A percentile compares a stretch with the other conserved stretches of the same genome.
phyloP scores from a whole-genome alignment of 2,329 filamentous ascomycete genomes.

The Fusarium sp. region DNA sequence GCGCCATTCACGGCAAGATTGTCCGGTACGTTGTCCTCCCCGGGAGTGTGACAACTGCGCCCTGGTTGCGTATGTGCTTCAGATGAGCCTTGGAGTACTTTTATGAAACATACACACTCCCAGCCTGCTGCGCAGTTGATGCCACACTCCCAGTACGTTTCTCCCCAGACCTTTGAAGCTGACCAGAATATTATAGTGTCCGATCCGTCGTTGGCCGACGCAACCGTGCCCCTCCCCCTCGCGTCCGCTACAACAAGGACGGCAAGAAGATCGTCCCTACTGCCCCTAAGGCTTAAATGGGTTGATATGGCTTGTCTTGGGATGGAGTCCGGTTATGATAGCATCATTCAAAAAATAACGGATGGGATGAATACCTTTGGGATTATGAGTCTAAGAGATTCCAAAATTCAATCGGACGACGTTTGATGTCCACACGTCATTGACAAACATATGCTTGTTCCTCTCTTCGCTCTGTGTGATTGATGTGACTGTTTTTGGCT shows the following conservation, averaged over 20 bases:
- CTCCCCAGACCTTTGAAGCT: conserved; percentile 42
- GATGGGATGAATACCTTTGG: conserved; percentile 50
- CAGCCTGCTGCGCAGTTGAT: conserved; percentile 24
- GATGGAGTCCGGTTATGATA: conserved; percentile 53
- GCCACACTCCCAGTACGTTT: conserved; percentile 40
- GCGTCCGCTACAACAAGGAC: conserved; percentile 99
- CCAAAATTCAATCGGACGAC: conserved; percentile 45
- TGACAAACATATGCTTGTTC: conserved; percentile 5
- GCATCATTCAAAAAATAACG: conserved; percentile 51
- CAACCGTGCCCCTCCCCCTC: conserved; percentile 97
- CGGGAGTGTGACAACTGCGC: conserved; percentile 68
- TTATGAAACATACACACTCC: conserved; percentile 47
- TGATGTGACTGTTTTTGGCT: not conserved
- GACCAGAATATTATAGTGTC: conserved; percentile 75
- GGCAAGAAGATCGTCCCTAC: conserved; percentile 99
- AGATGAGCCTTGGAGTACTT: conserved; percentile 70
- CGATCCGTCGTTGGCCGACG: conserved; percentile 95
- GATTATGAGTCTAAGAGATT: conserved; percentile 46
- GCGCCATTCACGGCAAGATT: conserved; percentile 99
- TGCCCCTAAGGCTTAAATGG: conserved; percentile 52
- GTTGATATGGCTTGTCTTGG: conserved; percentile 41
- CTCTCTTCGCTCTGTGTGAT: not conserved
- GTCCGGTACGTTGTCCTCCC: conserved; percentile 87
- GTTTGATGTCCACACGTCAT: conserved; percentile 34
- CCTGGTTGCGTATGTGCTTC: conserved; percentile 58